A percentile compares a stretch with the other conserved stretches of the same genome.
Evolutionary conservation across 441 rosid genomes (phyloP).

Genomic region (Theobroma grandiflorum): DNA sequence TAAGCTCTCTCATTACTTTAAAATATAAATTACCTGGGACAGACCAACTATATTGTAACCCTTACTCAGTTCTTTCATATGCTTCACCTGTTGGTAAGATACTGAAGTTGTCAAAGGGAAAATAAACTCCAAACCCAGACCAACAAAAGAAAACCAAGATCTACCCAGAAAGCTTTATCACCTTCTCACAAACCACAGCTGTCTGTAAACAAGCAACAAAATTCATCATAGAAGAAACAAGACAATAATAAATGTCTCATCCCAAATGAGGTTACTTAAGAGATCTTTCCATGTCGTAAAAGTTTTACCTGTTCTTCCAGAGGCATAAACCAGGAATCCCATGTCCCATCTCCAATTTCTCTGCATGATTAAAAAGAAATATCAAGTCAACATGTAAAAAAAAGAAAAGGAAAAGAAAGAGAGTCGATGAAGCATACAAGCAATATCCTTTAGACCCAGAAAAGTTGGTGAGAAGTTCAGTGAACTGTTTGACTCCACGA

Average conservation of each 20-base stretch:
- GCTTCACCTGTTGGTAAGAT: constrained; percentile 55
- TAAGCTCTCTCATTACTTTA: constrained; percentile 17
- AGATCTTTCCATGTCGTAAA: not conserved
- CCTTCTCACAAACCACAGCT: constrained; percentile 64
- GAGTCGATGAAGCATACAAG: constrained; percentile 54
- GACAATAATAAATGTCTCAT: constrained; percentile 1
- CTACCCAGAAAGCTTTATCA: constrained; percentile 36
- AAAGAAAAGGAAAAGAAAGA: not conserved
- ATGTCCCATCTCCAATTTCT: constrained; percentile 72
- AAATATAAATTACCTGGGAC: constrained; percentile 67
- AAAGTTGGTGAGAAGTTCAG: constrained; percentile 52
- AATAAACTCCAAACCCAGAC: constrained; percentile 10
- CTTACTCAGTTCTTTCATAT: constrained; percentile 64
- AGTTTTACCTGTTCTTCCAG: constrained; percentile 64
- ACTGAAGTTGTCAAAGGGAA: constrained; percentile 29
- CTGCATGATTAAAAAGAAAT: constrained; percentile 42
- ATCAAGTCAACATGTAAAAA: not conserved
- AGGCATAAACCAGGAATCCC: constrained; percentile 87
- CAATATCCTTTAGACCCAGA: constrained; percentile 85
- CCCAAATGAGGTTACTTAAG: constrained; percentile 5
- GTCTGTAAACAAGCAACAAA: constrained; percentile 48
- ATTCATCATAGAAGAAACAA: constrained; percentile 17
- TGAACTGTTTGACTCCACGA: constrained; percentile 63
- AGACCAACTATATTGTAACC: constrained; percentile 84
- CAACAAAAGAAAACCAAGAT: constrained; percentile 22